These are phyloP conservation scores for Populus pruinosa DNA, from an alignment of 345 rosid species.

Conservation along the genomic window DNA sequence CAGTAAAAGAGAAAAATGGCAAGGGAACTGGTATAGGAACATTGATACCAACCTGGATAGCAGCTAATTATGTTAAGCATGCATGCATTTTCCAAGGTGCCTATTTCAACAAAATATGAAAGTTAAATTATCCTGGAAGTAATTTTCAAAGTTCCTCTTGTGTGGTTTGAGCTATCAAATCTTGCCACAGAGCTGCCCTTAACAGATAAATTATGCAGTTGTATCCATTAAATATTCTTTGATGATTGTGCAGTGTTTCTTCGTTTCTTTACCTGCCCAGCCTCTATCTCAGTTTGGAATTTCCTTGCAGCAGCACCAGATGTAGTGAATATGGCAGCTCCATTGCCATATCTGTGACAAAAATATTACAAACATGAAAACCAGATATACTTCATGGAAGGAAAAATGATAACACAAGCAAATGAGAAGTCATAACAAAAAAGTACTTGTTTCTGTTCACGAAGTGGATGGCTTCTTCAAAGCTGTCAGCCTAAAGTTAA, in stretches of 20 bases:
- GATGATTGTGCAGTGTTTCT: neutral
- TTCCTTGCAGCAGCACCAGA: constrained; percentile 95
- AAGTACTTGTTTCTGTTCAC: constrained; percentile 75
- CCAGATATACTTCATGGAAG: neutral
- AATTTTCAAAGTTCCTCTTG: neutral
- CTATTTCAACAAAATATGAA: neutral
- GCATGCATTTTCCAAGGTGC: neutral
- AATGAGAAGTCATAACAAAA: constrained; percentile 2
- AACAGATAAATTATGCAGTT: neutral
- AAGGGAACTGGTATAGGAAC: constrained; percentile 96
- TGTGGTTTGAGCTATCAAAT: neutral
- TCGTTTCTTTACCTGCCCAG: constrained; percentile 69
- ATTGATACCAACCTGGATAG: constrained; percentile 77
- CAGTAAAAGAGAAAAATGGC: constrained; percentile 95
- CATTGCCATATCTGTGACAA: constrained; percentile 76
- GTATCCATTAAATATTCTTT: neutral
- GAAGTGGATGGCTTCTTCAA: constrained; percentile 84
- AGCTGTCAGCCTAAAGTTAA: constrained; percentile 63
- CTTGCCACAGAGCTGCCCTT: neutral
- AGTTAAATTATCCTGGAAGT: no score
- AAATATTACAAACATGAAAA: constrained; percentile 1
- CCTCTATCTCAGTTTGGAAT: constrained; percentile 90
- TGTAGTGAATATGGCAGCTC: constrained; percentile 85
- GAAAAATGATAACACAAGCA: constrained; percentile 1
- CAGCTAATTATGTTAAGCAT: constrained; percentile 6